Percentiles rank a stretch among this genome's conserved stretches.
phyloP scores from a whole-genome alignment of 768 basidiomycete species.

The Suillus paluster region DNA sequence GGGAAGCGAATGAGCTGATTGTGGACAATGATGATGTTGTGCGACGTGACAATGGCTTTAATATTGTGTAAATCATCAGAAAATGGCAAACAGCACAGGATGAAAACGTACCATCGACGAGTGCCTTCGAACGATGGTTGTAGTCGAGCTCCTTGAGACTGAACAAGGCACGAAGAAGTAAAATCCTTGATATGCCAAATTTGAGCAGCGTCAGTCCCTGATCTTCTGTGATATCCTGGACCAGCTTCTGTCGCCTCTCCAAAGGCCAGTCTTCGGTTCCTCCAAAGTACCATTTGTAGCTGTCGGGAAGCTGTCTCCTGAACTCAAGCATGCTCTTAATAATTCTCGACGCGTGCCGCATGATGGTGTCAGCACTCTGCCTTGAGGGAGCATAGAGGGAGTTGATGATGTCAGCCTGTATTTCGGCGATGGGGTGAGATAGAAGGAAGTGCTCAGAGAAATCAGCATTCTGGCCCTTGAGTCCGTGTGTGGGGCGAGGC shows the following conservation, averaged over 20 bases:
- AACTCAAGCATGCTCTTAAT: conserved; percentile 79
- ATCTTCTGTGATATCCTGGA: conserved; percentile 77
- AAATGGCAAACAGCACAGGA: conserved; percentile 1
- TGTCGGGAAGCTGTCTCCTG: conserved; percentile 68
- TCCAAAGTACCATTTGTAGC: conserved; percentile 75
- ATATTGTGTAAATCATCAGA: conserved; percentile 9
- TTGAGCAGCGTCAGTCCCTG: conserved; percentile 84
- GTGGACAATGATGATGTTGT: conserved; percentile 87
- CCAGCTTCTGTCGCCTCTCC: conserved; percentile 66
- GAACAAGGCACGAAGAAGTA: conserved; percentile 79
- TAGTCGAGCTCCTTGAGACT: conserved; percentile 75
- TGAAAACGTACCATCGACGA: conserved; percentile 69
- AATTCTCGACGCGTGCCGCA: conserved; percentile 79
- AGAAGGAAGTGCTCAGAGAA: conserved; percentile 82
- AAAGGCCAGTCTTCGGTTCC: conserved; percentile 77
- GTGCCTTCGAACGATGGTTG: conserved; percentile 65
- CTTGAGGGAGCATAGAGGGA: conserved; percentile 81
- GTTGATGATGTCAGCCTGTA: conserved; percentile 89
- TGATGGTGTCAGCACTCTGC: conserved; percentile 68
- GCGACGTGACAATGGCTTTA: conserved; percentile 80
- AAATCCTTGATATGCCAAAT: conserved; percentile 78
- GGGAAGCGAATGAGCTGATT: conserved; percentile 84
- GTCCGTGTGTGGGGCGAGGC: conserved; percentile 61
- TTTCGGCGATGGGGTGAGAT: conserved; percentile 76
- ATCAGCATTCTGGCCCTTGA: conserved; percentile 40